Conservation (phyloP, 345 rosid species). For the Turnera subulata region DNA sequence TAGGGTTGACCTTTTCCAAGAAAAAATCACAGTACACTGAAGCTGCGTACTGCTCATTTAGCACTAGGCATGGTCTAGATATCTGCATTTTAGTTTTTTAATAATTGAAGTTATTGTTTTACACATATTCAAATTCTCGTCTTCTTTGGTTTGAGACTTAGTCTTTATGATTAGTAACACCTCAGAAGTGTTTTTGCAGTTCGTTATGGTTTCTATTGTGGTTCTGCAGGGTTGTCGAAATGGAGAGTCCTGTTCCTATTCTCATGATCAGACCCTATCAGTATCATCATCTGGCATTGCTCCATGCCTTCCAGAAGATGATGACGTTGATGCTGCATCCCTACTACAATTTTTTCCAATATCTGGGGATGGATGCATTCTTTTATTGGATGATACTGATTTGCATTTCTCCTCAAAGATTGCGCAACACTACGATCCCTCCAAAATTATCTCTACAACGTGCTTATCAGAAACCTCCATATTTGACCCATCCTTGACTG, state of each 20-base stretch:
- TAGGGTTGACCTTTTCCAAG: too few species aligned
- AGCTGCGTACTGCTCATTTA: too few species aligned
- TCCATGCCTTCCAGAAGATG: conserved; percentile 55
- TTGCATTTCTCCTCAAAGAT: conserved; percentile 60
- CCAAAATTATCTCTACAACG: conserved; percentile 56
- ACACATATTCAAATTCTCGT: too few species aligned
- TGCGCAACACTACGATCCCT: conserved; percentile 47
- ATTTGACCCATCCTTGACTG: conserved; percentile 33
- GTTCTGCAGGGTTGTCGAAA: conserved; percentile 82
- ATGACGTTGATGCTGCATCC: conserved; percentile 33
- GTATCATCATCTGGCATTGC: conserved; percentile 20
- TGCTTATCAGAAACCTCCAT: conserved; percentile 42
- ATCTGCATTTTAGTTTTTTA: too few species aligned
- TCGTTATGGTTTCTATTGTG: not conserved
- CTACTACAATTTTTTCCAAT: conserved; percentile 51
- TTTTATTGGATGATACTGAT: conserved; percentile 64
- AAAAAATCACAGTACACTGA: too few species aligned
- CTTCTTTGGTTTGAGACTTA: not conserved
- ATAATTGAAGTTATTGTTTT: too few species aligned
- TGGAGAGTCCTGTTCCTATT: conserved; percentile 60
- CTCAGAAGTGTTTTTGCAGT: not conserved
- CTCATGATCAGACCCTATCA: conserved; percentile 47
- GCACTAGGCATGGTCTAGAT: too few species aligned
- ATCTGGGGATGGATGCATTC: conserved; percentile 46
- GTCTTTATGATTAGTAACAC: not conserved